These are phyloP conservation scores for Sugiyamaella novakii DNA, from an alignment of 1,139 yeast species.

Conservation along the genomic window DNA sequence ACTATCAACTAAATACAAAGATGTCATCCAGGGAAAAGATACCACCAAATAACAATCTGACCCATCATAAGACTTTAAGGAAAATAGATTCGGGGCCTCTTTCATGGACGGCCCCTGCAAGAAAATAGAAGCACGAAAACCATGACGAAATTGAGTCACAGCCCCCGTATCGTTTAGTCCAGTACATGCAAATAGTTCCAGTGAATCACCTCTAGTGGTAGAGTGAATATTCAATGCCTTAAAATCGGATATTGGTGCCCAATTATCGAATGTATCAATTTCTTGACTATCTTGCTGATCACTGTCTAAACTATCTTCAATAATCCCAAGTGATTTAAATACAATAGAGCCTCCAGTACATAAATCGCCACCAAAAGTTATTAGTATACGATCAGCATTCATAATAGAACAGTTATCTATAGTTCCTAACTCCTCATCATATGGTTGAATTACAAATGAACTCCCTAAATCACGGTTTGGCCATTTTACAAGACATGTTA, in stretches of 20 bases:
- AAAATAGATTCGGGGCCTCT: slow-evolving; percentile 31
- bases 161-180: slow-evolving; percentile 49
- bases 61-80: slow-evolving; percentile 29
- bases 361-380: slow-evolving; percentile 31
- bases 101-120: slow-evolving; percentile 31
- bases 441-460: slow-evolving; percentile 27
- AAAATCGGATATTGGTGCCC: slow-evolving; percentile 55
- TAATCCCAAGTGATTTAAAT: slow-evolving; percentile 7
- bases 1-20: slow-evolving; percentile 35
- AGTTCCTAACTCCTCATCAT: slow-evolving; percentile 19
- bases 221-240: slow-evolving; percentile 28
- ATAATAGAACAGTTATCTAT: slow-evolving; percentile 13
- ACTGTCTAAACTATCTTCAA: slow-evolving; percentile 9
- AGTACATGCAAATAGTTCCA: slow-evolving; percentile 54
- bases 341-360: slow-evolving; percentile 25
- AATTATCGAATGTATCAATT: slow-evolving; percentile 43
- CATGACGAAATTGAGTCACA: slow-evolving; percentile 47
- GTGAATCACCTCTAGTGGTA: slow-evolving; percentile 25
- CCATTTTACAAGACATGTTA: slow-evolving; percentile 16
- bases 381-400: slow-evolving; percentile 18
- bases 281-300: slow-evolving; percentile 22
- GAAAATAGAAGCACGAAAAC: slow-evolving; percentile 43
- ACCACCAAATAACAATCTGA: slow-evolving; percentile 39
- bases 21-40: slow-evolving; percentile 46
- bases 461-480: slow-evolving; percentile 25